phyloP scores from a whole-genome alignment of 345 rosid species.

The Moricandia moricandioides region DNA sequence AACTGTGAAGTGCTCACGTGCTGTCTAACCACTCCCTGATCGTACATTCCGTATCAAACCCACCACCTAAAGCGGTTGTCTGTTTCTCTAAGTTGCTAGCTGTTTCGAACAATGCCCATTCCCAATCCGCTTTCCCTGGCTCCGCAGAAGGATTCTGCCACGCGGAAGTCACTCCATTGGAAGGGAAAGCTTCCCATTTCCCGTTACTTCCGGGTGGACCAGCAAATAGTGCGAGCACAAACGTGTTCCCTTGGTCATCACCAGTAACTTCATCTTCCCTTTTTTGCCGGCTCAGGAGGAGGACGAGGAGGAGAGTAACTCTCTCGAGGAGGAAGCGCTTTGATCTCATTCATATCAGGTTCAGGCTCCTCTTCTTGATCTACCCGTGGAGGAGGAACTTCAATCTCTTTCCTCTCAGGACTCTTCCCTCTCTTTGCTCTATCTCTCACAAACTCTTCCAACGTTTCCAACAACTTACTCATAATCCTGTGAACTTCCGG shows the following conservation, averaged over 20 bases:
- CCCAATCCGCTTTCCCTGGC: slow-evolving; percentile 90
- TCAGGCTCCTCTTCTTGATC: slow-evolving; percentile 41
- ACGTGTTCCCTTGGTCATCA: slow-evolving; percentile 85
- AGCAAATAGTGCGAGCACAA: slow-evolving; percentile 77
- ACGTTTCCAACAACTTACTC: slow-evolving; percentile 67
- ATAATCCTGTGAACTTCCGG: slow-evolving; percentile 92
- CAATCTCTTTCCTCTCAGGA: slow-evolving; percentile 54
- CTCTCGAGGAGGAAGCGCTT: slow-evolving; percentile 83
- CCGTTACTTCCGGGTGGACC: slow-evolving; percentile 50
- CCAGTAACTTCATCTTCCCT: slow-evolving; percentile 68
- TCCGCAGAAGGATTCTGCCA: slow-evolving; percentile 90
- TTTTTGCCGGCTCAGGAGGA: slow-evolving; percentile 37
- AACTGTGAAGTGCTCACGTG: slow-evolving; percentile 62
- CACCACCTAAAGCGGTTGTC: slow-evolving; percentile 71
- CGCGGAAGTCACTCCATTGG: slow-evolving; percentile 69
- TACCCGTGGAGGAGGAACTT: slow-evolving; percentile 33
- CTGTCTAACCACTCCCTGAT: slow-evolving; percentile 89
- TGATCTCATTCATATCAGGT: slow-evolving; percentile 71
- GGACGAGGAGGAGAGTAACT: slow-evolving; percentile 56
- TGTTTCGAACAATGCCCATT: slow-evolving; percentile 79
- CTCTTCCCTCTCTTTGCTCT: slow-evolving; percentile 62
- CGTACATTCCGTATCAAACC: slow-evolving; percentile 92
- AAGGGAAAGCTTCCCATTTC: slow-evolving; percentile 83
- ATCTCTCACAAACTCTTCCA: slow-evolving; percentile 83
- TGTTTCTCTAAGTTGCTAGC: slow-evolving; percentile 76